These are phyloP conservation scores for Starmera amethionina DNA, from an alignment of 805 yeast genomes.

Conservation along the genomic window DNA sequence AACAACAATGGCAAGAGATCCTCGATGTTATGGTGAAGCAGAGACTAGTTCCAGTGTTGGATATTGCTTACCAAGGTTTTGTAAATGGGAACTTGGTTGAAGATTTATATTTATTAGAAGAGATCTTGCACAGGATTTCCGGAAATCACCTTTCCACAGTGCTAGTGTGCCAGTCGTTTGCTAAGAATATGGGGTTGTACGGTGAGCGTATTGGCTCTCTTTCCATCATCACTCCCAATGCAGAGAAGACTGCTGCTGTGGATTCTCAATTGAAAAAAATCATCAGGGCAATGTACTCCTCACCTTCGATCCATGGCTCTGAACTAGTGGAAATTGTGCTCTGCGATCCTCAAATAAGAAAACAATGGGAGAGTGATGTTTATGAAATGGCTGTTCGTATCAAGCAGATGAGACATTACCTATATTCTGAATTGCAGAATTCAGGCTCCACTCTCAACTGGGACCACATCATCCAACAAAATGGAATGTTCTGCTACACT, in stretches of 20 bases:
- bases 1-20: constrained; percentile 72
- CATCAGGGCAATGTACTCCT: constrained; percentile 81
- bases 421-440: constrained; percentile 50
- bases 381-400: constrained; percentile 71
- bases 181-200: constrained; percentile 90
- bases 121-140: constrained; percentile 30
- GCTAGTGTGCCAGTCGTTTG: constrained; percentile 80
- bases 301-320: constrained; percentile 94
- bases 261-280: constrained; percentile 78
- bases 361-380: constrained; percentile 78
- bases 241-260: constrained; percentile 38
- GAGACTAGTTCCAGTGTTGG: constrained; percentile 71
- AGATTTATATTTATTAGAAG: constrained; percentile 52
- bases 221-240: constrained; percentile 47
- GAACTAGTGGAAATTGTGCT: constrained; percentile 76
- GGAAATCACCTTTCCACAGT: constrained; percentile 38
- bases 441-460: constrained; percentile 56
- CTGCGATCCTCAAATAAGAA: constrained; percentile 44
- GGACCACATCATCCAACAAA: constrained; percentile 81
- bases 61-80: constrained; percentile 94
- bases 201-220: constrained; percentile 93
- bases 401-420: constrained; percentile 54
- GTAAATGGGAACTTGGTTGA: constrained; percentile 74
- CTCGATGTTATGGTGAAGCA: constrained; percentile 49
- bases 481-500: constrained; percentile 96